phyloP scores from a whole-genome alignment of 352 stramenopile species.

The Pythium rishiriense region DNA sequence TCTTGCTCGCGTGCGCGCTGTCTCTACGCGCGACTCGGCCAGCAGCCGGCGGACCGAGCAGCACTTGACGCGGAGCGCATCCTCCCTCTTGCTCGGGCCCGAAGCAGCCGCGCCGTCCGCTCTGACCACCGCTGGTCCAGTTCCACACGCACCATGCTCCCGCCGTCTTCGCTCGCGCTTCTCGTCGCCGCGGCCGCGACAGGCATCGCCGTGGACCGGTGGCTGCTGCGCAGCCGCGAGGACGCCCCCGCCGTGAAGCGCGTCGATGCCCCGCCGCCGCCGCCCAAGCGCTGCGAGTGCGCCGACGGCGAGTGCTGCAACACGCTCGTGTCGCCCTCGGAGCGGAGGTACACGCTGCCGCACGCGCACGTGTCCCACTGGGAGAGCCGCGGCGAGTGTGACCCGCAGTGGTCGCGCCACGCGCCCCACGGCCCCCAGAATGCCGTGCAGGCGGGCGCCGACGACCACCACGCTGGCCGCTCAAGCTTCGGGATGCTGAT shows the following conservation, averaged over 20 bases:
- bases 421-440: constrained; percentile 27
- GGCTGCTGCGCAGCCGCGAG: constrained; percentile 8
- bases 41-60: constrained; percentile 4
- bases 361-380: constrained; percentile 73
- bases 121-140: too few relatives aligned
- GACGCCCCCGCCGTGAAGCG: neutral
- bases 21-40: constrained; percentile 1
- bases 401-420: constrained; percentile 56
- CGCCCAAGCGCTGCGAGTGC: constrained; percentile 48
- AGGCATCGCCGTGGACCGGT: constrained; percentile 35
- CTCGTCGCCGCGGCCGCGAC: constrained; percentile 22
- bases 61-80: neutral
- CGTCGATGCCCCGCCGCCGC: neutral
- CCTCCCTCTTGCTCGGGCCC: neutral
- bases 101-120: neutral
- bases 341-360: constrained; percentile 72
- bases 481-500: constrained; percentile 78
- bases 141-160: constrained; percentile 3
- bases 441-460: neutral
- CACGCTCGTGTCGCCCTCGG: constrained; percentile 44
- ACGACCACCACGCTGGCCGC: constrained; percentile 23
- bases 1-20: neutral
- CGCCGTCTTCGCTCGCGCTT: constrained; percentile 13
- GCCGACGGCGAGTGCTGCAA: constrained; percentile 79
- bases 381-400: constrained; percentile 59